Evolutionary conservation across 108 stramenopile species (phyloP), one percentile per base, ranked within the genome.

Genomic region (Aurantiochytrium sp.): DNA sequence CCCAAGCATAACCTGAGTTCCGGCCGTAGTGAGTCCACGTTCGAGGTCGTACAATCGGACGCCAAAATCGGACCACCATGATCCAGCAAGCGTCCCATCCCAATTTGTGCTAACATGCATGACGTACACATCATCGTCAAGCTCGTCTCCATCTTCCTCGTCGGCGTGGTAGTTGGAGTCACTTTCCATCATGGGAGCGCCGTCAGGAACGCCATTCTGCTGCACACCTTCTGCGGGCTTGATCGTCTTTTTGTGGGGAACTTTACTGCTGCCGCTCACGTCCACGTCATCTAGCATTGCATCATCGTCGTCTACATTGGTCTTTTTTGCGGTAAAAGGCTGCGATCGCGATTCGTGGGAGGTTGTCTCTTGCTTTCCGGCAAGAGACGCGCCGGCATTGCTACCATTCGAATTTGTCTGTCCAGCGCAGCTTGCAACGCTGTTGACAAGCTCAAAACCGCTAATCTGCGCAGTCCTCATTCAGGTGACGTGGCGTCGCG

Each of bases 361-460:
- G 35, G 35, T 35, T 35, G 35, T 35, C 2, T 35, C 35, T 35
- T 35, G 35, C 35, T 35, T 28, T 28, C 28, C 28, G 28, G 28
- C 2, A 35, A 35, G 35, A 35, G 35, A 35, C 35, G 35, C 35
- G 35, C 35, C 35, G 35, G 35, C 35, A 35, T 35, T 35, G 35
- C 35, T 35, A 35, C 35, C 35, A 35, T 35, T 35, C 35, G 35
- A 35, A 2, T 35, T 35, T 35, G 35, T 53, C 45, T 83, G 45
- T 6, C 51, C 76, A 6, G 76, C 49, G 76, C 45, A 83, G 51
- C 49, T 53, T 35, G 76, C 45, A 12, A 83, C 76, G 28, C 49
- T 83, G 51, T 83, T 83, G 19, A 83, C 76, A 8, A 83, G 76
- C 76, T 83, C 76, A 28, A 53, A 83, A 12, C 76, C 76, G 6